A percentile compares a stretch with the other conserved stretches of the same genome.
phyloP scores from a whole-genome alignment of 768 basidiomycete species.

The Amanita subjunquillea region DNA sequence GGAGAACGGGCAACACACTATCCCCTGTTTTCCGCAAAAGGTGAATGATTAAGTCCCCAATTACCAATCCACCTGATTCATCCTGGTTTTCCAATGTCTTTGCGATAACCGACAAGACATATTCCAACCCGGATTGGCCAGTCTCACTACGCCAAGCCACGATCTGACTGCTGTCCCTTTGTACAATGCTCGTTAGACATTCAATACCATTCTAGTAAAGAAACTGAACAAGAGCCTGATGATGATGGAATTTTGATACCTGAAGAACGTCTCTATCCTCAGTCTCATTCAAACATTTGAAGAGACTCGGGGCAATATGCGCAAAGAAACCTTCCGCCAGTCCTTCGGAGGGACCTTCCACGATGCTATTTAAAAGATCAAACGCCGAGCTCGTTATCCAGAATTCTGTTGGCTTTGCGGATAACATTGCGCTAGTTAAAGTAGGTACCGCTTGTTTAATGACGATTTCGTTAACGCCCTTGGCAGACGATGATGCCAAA shows the following conservation, averaged over 20 bases:
- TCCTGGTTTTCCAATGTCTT: constrained; percentile 69
- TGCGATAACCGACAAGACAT: constrained; percentile 67
- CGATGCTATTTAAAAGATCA: constrained; percentile 67
- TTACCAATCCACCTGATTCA: constrained; percentile 86
- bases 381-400: constrained; percentile 76
- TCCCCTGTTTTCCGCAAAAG: constrained; percentile 78
- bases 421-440: constrained; percentile 54
- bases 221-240: background rate
- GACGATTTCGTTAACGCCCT: constrained; percentile 60
- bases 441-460: constrained; percentile 65
- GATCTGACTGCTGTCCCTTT: constrained; percentile 80
- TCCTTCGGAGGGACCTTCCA: constrained; percentile 54
- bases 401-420: constrained; percentile 49
- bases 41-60: constrained; percentile 94
- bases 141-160: constrained; percentile 61
- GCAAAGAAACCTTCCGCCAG: constrained; percentile 79
- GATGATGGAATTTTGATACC: constrained; percentile 25
- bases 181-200: constrained; percentile 73
- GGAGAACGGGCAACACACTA: constrained; percentile 73
- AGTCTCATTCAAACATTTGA: constrained; percentile 52
- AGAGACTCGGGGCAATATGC: constrained; percentile 63
- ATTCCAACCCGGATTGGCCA: constrained; percentile 67
- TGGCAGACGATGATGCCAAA: constrained; percentile 50
- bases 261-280: constrained; percentile 86
- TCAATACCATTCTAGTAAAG: constrained; percentile 61